Evolutionary conservation across 169 alveolate species (phyloP).

Genomic region (Ichthyophthirius multifiliis): DNA sequence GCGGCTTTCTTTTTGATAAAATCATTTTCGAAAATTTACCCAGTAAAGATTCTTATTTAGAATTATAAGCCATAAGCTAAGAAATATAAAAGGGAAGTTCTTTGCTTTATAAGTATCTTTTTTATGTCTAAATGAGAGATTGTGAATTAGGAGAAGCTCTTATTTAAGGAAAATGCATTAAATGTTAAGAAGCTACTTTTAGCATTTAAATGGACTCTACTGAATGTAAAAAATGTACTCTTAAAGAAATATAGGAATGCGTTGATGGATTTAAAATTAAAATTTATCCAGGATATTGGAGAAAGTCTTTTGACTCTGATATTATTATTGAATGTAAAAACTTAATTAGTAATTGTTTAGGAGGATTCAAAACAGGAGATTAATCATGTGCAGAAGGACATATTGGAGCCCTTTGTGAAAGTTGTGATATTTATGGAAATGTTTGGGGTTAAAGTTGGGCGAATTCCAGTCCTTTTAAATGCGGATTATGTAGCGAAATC

Average conservation of each 20-base stretch:
- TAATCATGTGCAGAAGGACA: constrained; percentile 9
- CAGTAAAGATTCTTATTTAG: too few species aligned
- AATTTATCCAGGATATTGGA: constrained; percentile 14
- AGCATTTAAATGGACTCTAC: not conserved
- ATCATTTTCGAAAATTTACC: too few species aligned
- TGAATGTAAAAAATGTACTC: not conserved
- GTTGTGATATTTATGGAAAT: constrained; percentile 21
- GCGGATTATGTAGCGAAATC: constrained; percentile 16
- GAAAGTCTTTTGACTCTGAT: not conserved
- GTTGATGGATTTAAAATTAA: not conserved
- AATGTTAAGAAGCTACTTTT: not conserved
- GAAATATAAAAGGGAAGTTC: too few species aligned
- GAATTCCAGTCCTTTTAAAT: not conserved
- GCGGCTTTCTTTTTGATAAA: too few species aligned
- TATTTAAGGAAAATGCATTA: not conserved
- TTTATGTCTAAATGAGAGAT: too few species aligned
- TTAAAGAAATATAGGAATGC: not conserved
- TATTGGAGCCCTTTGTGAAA: constrained; percentile 31
- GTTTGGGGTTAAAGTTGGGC: not conserved
- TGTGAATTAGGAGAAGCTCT: too few species aligned
- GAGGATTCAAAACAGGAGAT: constrained; percentile 23
- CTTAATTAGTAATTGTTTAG: not conserved
- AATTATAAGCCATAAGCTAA: too few species aligned
- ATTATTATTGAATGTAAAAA: not conserved
- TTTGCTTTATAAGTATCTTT: too few species aligned